phyloP scores from a whole-genome alignment of 2,329 filamentous ascomycete species.

The Fusarium beomiforme region DNA sequence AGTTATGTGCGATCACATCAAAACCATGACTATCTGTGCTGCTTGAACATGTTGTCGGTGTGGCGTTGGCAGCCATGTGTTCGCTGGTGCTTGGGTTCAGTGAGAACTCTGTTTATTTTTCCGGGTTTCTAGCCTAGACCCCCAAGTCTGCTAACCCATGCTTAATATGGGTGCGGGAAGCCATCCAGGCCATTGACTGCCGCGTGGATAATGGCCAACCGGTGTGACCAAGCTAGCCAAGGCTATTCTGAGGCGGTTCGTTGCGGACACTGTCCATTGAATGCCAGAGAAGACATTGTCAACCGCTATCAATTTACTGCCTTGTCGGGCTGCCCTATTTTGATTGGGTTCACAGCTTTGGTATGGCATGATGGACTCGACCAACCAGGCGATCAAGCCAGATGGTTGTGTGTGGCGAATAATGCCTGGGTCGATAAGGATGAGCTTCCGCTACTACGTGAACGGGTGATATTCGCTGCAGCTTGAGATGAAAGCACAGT shows the following conservation, averaged over 20 bases:
- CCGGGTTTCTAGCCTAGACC: background rate
- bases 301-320: background rate
- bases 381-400: background rate
- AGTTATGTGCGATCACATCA: background rate
- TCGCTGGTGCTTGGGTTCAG: slow-evolving; percentile 2
- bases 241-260: background rate
- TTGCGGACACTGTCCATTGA: background rate
- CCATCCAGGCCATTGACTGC: slow-evolving; percentile 1
- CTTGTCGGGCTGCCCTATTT: background rate
- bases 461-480: background rate
- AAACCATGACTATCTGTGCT: background rate
- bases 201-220: background rate
- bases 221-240: background rate
- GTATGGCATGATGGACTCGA: background rate
- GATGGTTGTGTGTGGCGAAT: background rate
- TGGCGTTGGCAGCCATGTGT: slow-evolving; percentile 11
- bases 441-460: slow-evolving; percentile 2
- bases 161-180: background rate
- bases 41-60: slow-evolving; percentile 15
- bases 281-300: background rate
- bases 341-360: background rate
- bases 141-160: slow-evolving; percentile 6
- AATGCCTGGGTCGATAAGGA: background rate
- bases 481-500: slow-evolving; percentile 6
- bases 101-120: slow-evolving; percentile 13